Evolutionary conservation across 495 filamentous ascomycete species (phyloP).

Genomic region (Thermochaetoides thermophila): DNA sequence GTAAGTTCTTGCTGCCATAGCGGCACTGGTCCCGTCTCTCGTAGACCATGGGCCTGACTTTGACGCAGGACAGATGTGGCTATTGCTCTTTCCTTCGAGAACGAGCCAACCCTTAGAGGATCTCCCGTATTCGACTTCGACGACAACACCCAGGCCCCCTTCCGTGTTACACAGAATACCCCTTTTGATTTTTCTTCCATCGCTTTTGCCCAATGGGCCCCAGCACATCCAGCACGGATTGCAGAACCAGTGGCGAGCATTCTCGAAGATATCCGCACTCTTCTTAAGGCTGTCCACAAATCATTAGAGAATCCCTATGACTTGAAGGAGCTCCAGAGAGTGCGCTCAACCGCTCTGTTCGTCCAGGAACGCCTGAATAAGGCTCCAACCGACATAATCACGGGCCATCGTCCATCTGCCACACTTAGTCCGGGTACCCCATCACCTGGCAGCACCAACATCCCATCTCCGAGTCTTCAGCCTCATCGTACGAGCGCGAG

Average conservation of each 20-base stretch:
- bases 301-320: conserved; percentile 15
- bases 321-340: conserved; percentile 20
- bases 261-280: conserved; percentile 26
- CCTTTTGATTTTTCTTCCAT: conserved; percentile 17
- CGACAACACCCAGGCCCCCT: conserved; percentile 13
- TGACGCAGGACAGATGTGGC: too few relatives aligned
- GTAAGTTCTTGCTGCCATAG: too few relatives aligned
- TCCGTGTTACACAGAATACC: conserved; percentile 23
- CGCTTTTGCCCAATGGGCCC: conserved; percentile 17
- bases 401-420: too few relatives aligned
- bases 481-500: too few relatives aligned
- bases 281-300: conserved; percentile 16
- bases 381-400: too few relatives aligned
- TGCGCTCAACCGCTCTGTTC: conserved; percentile 18
- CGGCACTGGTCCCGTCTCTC: too few relatives aligned
- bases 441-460: too few relatives aligned
- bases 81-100: conserved; percentile 22
- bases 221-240: too few relatives aligned
- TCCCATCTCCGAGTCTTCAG: too few relatives aligned
- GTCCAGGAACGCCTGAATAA: too few relatives aligned
- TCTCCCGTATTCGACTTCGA: conserved; percentile 17
- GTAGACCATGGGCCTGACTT: too few relatives aligned
- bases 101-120: conserved; percentile 13
- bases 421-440: too few relatives aligned
- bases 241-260: conserved; percentile 22